Base-by-base conservation (phyloP, 1,139 yeast species). In the Saccharomycopsis phalli region DNA sequence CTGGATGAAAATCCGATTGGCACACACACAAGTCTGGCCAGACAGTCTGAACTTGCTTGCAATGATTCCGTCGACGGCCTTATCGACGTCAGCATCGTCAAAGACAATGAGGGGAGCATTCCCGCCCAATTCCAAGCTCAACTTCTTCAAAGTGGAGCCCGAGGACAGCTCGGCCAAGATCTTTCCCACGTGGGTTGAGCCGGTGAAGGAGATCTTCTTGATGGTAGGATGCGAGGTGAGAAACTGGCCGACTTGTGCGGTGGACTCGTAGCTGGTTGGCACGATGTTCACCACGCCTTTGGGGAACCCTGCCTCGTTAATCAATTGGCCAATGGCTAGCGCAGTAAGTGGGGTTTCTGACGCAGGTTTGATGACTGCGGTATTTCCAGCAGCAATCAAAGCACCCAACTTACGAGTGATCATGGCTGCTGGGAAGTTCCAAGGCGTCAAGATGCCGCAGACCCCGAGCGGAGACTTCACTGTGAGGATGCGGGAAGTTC, bases 351-450 rank as follows among this genome's bases (percentile, higher is more conserved):
- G 97, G 6, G 97, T 88, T 56, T 83, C 94, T 3, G 78, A 66
- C 30, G 94, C 96, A 2, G 97, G 96, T 61, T 87, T 88, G 46
- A 88, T 68, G 10, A 88, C 88, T 2, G 84, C 68, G 1, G 97
- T 81, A 61, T 96, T 88, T 2, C 97, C 97, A 7, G 93, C 88
- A 14, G 96, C 95, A 17, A 86, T 54, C 1, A 95, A 95, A 22
- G 96, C 95, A 22, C 86, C 95, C 38, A 82, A 71, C 59, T 88
- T 88, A 52, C 97, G 71, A 2, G 95, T 76, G 47, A 88, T 83
- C 97, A 88, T 88, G 4, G 95, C 94, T 40, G 81, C 68, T 14
- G 97, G 97, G 64, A 88, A 88, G 60, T 88, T 88, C 96, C 96
- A 88, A 16, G 97, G 97, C 3, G 95, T 84, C 51, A 88, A 68